phyloP scores from a whole-genome alignment of 116 monocot species.

The Trichopus zeylanicus region DNA sequence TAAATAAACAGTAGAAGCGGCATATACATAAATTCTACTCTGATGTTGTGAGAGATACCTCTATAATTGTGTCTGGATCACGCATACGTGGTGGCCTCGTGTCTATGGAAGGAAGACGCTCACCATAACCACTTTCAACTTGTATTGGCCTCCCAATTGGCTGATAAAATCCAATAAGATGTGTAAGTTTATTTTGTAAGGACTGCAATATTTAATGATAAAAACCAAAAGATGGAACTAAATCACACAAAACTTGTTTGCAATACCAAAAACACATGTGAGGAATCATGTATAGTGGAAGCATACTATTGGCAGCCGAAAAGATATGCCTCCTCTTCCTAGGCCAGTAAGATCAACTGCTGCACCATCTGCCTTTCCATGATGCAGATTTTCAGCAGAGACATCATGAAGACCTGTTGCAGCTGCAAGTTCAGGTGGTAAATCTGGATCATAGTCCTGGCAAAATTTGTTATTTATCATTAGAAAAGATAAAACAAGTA shows the following conservation, averaged over 20 bases:
- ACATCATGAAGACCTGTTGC: slow-evolving; percentile 75
- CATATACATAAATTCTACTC: too few relatives aligned
- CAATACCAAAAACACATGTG: neutral
- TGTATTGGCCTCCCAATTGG: slow-evolving; percentile 94
- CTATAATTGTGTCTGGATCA: slow-evolving; percentile 91
- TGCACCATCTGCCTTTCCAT: slow-evolving; percentile 42
- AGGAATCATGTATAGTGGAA: neutral
- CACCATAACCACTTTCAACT: slow-evolving; percentile 81
- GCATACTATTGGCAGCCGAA: slow-evolving; percentile 56
- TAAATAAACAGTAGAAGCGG: too few relatives aligned
- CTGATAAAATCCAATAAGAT: slow-evolving; percentile 44
- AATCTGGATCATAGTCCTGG: slow-evolving; percentile 96
- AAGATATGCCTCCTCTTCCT: slow-evolving; percentile 36
- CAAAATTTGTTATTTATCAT: neutral
- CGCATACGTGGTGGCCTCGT: slow-evolving; percentile 78
- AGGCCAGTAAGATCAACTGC: slow-evolving; percentile 46
- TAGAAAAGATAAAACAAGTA: neutral
- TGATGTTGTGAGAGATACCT: slow-evolving; percentile 60
- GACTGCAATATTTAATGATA: too few relatives aligned
- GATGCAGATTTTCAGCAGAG: slow-evolving; percentile 37
- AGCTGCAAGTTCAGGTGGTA: slow-evolving; percentile 99
- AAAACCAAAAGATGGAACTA: too few relatives aligned
- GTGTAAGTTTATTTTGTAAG: too few relatives aligned
- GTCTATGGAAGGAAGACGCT: slow-evolving; percentile 92
- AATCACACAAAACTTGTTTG: too few relatives aligned